These are phyloP conservation scores for Forsythia suspensa DNA, from an alignment of 257 asterid species.

Conservation along the genomic window DNA sequence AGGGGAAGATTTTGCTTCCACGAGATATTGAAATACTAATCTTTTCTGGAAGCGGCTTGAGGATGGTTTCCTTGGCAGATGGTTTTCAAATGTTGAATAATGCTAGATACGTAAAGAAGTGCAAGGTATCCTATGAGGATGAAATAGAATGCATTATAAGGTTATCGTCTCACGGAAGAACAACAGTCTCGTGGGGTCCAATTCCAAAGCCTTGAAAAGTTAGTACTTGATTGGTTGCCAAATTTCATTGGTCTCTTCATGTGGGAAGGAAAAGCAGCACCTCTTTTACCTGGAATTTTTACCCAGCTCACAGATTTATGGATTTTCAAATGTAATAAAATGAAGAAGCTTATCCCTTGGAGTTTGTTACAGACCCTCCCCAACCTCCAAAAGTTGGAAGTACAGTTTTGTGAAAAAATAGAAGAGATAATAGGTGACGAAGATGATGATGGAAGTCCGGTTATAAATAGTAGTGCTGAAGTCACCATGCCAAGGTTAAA, in stretches of 20 bases:
- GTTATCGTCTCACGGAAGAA: background rate
- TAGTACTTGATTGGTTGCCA: background rate
- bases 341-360: slow-evolving; percentile 15
- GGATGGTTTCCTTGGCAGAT: slow-evolving; percentile 19
- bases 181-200: background rate
- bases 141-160: slow-evolving; percentile 24
- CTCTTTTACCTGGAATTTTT: slow-evolving; percentile 18
- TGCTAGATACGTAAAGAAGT: slow-evolving; percentile 7
- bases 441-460: background rate
- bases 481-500: slow-evolving; percentile 18
- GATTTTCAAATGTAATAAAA: slow-evolving; percentile 2
- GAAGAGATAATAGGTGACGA: slow-evolving; percentile 27
- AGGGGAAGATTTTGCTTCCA: slow-evolving; percentile 13
- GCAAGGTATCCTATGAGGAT: background rate
- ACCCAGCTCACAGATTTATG: slow-evolving; percentile 10
- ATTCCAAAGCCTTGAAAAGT: slow-evolving; percentile 12
- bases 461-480: background rate
- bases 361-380: slow-evolving; percentile 1
- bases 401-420: slow-evolving; percentile 11
- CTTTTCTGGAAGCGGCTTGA: background rate
- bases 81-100: slow-evolving; percentile 12
- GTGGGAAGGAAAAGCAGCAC: background rate
- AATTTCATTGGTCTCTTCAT: slow-evolving; percentile 18
- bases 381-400: slow-evolving; percentile 16
- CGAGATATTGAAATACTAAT: background rate